These are phyloP conservation scores for Iris macrosiphon DNA, from an alignment of 106 monocot species.

Conservation along the genomic window DNA sequence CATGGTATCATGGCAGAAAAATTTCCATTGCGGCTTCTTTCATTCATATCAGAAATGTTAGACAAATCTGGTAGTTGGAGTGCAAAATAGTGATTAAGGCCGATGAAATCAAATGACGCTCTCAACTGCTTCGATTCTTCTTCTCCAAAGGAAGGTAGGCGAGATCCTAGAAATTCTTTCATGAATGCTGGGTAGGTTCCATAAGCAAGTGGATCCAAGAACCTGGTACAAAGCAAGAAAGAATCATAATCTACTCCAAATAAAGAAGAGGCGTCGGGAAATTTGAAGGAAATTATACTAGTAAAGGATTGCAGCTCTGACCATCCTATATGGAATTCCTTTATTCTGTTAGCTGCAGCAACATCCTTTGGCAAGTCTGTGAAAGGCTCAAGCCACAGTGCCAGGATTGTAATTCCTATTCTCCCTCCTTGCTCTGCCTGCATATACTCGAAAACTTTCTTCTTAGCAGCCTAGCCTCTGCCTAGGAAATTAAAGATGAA, in stretches of 20 bases:
- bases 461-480: too few relatives aligned
- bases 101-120: constrained; percentile 2
- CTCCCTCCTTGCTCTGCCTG: constrained; percentile 1
- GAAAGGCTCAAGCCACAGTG: constrained; percentile 1
- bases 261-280: neutral
- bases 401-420: neutral
- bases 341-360: neutral
- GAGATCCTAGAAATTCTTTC: neutral
- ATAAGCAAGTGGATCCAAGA: neutral
- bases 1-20: neutral
- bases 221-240: neutral
- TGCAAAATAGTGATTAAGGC: neutral
- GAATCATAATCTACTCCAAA: neutral
- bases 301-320: neutral
- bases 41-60: neutral
- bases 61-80: neutral
- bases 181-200: neutral
- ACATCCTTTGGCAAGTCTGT: neutral
- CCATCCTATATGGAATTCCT: constrained; percentile 1
- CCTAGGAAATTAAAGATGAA: too few relatives aligned
- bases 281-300: neutral
- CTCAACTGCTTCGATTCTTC: constrained; percentile 2
- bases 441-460: too few relatives aligned
- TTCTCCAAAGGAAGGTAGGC: neutral
- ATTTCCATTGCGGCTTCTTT: neutral